phyloP scores from a whole-genome alignment of 345 rosid species.

The Cardamine occulta region DNA sequence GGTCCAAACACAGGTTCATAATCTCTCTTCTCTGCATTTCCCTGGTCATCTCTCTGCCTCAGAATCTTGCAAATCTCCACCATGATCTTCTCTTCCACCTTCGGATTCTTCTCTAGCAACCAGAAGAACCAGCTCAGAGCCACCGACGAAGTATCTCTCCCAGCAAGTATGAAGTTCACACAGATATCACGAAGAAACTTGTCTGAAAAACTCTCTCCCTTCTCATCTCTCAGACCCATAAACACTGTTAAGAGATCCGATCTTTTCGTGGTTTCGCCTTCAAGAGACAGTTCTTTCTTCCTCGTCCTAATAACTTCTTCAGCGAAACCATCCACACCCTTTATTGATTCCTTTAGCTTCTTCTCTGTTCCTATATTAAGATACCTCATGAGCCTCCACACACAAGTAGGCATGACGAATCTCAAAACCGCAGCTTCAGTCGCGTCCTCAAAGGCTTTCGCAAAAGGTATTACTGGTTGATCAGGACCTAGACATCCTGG shows the following conservation, averaged over 20 bases:
- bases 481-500: constrained; percentile 76
- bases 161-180: constrained; percentile 93
- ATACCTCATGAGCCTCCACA: constrained; percentile 82
- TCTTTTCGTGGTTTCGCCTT: constrained; percentile 47
- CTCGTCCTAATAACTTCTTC: constrained; percentile 76
- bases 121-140: constrained; percentile 90
- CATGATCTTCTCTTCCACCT: constrained; percentile 66
- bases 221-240: constrained; percentile 59
- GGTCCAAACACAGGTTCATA: constrained; percentile 50
- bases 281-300: constrained; percentile 65
- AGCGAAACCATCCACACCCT: constrained; percentile 77
- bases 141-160: constrained; percentile 96
- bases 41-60: constrained; percentile 47
- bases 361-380: constrained; percentile 72
- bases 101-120: constrained; percentile 70
- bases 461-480: constrained; percentile 77
- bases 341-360: constrained; percentile 70
- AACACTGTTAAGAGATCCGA: constrained; percentile 82
- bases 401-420: constrained; percentile 73
- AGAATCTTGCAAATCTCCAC: constrained; percentile 60
- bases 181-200: constrained; percentile 90
- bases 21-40: constrained; percentile 30
- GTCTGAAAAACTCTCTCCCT: constrained; percentile 64
- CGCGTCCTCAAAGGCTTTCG: constrained; percentile 87
- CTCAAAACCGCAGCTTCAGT: constrained; percentile 76